A percentile compares a stretch with the other conserved stretches of the same genome.
These are phyloP conservation scores for Coelastrella sp. DNA, from an alignment of 139 green algal genomes.

Conservation along the genomic window DNA sequence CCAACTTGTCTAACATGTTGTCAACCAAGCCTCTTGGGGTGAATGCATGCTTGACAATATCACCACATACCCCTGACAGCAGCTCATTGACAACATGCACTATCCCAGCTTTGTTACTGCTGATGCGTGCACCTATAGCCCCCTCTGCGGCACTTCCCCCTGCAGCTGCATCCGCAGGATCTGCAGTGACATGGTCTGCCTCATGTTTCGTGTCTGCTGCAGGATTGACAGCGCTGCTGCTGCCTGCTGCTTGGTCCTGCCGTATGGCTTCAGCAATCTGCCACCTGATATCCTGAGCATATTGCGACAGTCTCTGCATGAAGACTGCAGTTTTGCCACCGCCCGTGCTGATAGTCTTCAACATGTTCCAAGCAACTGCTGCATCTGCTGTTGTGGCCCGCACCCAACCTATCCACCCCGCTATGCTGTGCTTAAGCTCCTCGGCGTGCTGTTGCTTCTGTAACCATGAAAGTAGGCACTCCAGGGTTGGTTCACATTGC, in stretches of 20 bases:
- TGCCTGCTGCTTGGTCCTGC: background rate
- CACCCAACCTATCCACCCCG: background rate
- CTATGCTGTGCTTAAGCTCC: background rate
- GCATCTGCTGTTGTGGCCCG: no score
- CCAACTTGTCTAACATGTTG: background rate
- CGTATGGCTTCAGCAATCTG: background rate
- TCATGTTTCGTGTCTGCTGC: no score
- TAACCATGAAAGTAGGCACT: background rate
- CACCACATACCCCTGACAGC: background rate
- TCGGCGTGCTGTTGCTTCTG: background rate
- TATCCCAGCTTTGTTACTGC: background rate
- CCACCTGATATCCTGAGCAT: background rate
- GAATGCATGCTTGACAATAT: background rate
- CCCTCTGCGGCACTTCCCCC: background rate
- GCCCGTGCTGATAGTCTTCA: background rate
- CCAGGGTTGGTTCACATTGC: background rate
- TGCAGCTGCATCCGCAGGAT: no score
- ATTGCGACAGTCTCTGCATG: background rate
- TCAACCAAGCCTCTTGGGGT: background rate
- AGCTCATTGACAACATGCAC: background rate
- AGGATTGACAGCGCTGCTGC: background rate
- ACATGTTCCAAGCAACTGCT: background rate
- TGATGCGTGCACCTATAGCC: background rate
- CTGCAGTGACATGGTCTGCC: no score
- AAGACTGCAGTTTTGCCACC: background rate